Percentiles rank a stretch among this genome's conserved stretches.
phyloP scores from a whole-genome alignment of 495 filamentous ascomycete genomes.

The Neurospora sp. region DNA sequence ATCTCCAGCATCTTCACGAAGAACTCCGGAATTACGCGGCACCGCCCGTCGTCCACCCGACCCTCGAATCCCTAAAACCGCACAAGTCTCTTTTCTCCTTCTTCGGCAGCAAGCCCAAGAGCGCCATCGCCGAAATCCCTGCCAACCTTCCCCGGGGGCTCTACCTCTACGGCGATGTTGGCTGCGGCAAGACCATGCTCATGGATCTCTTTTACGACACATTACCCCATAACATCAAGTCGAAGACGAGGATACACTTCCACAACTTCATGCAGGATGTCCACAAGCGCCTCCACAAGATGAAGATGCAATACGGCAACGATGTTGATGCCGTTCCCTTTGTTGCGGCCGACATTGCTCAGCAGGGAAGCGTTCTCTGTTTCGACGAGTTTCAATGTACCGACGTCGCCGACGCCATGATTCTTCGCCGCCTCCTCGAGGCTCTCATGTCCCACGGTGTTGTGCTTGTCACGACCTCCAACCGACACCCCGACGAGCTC shows the following conservation, averaged over 20 bases:
- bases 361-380: slow-evolving; percentile 75
- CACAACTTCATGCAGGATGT: slow-evolving; percentile 99
- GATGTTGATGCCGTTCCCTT: slow-evolving; percentile 89
- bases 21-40: slow-evolving; percentile 66
- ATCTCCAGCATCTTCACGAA: slow-evolving; percentile 80
- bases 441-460: slow-evolving; percentile 91
- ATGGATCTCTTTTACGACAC: slow-evolving; percentile 99
- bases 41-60: slow-evolving; percentile 65
- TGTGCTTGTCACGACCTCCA: slow-evolving; percentile 92
- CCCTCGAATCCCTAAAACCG: slow-evolving; percentile 57
- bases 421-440: slow-evolving; percentile 80
- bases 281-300: slow-evolving; percentile 79
- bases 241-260: slow-evolving; percentile 95
- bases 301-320: slow-evolving; percentile 81
- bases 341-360: slow-evolving; percentile 85
- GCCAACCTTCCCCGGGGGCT: slow-evolving; percentile 72
- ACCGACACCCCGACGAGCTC: slow-evolving; percentile 88
- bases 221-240: slow-evolving; percentile 65
- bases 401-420: slow-evolving; percentile 98
- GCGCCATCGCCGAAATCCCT: slow-evolving; percentile 45
- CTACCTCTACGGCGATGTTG: slow-evolving; percentile 95
- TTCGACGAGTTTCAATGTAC: slow-evolving; percentile 99
- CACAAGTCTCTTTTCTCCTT: slow-evolving; percentile 59
- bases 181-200: slow-evolving; percentile 97
- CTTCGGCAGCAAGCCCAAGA: slow-evolving; percentile 42